A percentile compares a stretch with the other conserved stretches of the same genome.
These are phyloP conservation scores for Solanum infundibuliforme DNA, from an alignment of 257 asterid genomes.

Conservation along the genomic window DNA sequence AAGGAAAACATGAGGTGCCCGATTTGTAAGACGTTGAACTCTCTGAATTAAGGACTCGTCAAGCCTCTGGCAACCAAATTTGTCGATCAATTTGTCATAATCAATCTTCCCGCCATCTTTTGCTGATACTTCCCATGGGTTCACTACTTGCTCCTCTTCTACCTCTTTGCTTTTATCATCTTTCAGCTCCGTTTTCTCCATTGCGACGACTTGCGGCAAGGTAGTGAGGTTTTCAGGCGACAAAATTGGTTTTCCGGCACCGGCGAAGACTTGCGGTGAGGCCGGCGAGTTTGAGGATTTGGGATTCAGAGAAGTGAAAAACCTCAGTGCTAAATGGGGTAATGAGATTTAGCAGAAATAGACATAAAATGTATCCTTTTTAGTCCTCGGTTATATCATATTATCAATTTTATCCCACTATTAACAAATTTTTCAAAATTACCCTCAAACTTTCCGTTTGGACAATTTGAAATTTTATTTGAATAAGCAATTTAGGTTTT, in stretches of 20 bases:
- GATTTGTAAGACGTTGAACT: slow-evolving; percentile 61
- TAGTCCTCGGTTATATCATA: neutral
- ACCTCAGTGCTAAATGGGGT: neutral
- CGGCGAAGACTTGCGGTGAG: neutral
- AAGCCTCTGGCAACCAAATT: slow-evolving; percentile 87
- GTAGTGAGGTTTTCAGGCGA: neutral
- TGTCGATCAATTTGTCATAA: slow-evolving; percentile 79
- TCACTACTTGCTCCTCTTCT: slow-evolving; percentile 50
- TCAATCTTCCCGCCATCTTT: slow-evolving; percentile 85
- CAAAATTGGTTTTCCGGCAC: neutral
- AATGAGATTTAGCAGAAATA: neutral
- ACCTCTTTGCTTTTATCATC: neutral
- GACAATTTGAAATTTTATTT: neutral
- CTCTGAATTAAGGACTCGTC: slow-evolving; percentile 65
- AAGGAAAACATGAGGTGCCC: slow-evolving; percentile 81
- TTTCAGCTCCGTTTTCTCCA: neutral
- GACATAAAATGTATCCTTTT: neutral
- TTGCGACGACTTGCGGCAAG: neutral
- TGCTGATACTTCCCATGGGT: slow-evolving; percentile 85
- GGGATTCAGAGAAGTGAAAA: neutral
- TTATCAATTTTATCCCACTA: neutral
- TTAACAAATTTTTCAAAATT: neutral
- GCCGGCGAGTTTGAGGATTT: neutral
- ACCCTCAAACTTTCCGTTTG: neutral
- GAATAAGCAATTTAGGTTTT: no score